phyloP scores from a whole-genome alignment of 2,329 filamentous ascomycete species.

The Sporothrix dimorphospora region DNA sequence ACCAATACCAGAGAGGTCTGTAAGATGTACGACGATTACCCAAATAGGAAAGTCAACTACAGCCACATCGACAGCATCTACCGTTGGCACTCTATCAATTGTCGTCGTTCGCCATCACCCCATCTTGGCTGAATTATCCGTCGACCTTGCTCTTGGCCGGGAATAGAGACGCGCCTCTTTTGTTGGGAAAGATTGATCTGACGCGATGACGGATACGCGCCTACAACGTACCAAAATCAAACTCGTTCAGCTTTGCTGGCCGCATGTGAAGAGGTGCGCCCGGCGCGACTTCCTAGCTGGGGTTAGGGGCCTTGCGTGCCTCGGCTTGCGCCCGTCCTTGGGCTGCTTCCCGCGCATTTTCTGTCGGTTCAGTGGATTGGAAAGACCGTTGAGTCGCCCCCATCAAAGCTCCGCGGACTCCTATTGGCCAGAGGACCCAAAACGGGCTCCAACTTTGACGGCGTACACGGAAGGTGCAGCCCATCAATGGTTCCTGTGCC shows the following conservation, averaged over 20 bases:
- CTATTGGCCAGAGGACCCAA: neutral
- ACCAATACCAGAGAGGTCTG: too few species aligned
- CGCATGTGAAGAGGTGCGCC: neutral
- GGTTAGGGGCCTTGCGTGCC: neutral
- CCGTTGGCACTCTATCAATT: neutral
- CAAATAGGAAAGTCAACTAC: neutral
- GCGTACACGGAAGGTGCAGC: neutral
- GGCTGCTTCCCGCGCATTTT: neutral
- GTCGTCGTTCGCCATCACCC: too few species aligned
- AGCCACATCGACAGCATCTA: neutral
- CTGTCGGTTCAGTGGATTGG: neutral
- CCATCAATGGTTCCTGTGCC: neutral
- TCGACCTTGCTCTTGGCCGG: too few species aligned
- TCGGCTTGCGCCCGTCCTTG: neutral
- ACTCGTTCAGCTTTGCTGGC: neutral
- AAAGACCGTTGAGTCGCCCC: neutral
- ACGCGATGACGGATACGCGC: neutral
- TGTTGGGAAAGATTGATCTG: neutral
- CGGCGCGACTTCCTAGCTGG: slow-evolving; percentile 16
- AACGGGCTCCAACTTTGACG: neutral
- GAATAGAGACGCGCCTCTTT: neutral
- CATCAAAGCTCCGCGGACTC: slow-evolving; percentile 5
- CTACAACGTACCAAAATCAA: neutral
- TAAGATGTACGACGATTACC: neutral
- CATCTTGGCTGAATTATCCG: too few species aligned